Base-by-base conservation (phyloP, 1,139 yeast genomes). In the Komagataea norvegica region DNA sequence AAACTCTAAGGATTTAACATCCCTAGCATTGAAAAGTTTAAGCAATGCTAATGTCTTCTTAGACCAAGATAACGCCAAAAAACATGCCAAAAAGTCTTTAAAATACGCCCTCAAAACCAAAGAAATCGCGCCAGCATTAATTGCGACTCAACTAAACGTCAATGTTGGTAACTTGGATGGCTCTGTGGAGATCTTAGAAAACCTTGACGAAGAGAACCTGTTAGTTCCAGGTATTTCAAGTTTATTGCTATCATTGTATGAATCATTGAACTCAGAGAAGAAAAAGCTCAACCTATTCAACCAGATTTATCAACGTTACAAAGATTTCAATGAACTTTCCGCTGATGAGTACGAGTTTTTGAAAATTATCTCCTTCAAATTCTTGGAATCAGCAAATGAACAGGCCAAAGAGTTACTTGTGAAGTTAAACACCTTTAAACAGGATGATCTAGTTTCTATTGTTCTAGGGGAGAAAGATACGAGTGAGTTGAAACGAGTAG, bases 331-430 rank as follows among this genome's bases (percentile, higher is more conserved):
- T 2, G 24, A 41, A 10, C 21, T 29, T 5, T 64, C 17, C 16
- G 47, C 55, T 34, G 56, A 56, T 8, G 46, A 56, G 21, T 45
- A 54, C 43, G 47, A 49, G 31, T 72, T 72, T 43, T 64, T 71
- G 50, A 73, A 69, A 44, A 64, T 65, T 32, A 53, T 77, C 31
- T 77, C 72, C 1, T 68, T 77, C 47, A 70, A 74, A 45, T 59
- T 70, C 35, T 59, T 66, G 39, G 57, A 67, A 37, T 38, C 64
- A 16, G 51, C 57, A 6, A 36, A 50, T 11, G 54, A 46, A 11
- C 62, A 67, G 24, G 35, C 51, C 2, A 29, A 33, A 11, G 29
- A 32, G 13, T 43, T 75, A 16, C 64, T 75, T 40, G 31, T 50
- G 9, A 59, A 53, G 33, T 58, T 72, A 44, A 43, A 51, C 30